A percentile compares a stretch with the other conserved stretches of the same genome.
Conservation (phyloP, 2,329 filamentous ascomycete species). For the Pseudohalonectria lignicola region DNA sequence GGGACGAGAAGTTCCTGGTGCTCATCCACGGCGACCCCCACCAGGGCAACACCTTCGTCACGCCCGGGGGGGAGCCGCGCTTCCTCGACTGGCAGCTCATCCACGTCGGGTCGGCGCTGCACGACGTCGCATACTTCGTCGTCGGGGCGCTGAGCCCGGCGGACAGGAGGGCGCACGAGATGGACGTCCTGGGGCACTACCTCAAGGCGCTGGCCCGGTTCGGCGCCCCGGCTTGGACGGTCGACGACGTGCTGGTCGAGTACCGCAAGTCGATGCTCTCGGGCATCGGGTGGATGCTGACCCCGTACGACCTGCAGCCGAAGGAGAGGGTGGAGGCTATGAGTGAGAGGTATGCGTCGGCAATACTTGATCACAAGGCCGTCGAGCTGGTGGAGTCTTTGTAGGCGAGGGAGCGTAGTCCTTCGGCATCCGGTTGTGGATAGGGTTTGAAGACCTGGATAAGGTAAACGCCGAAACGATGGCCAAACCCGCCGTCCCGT, state of each 20-base stretch:
- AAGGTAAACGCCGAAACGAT: too few species aligned
- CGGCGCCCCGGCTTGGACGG: constrained; percentile 2
- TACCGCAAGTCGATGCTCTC: not conserved
- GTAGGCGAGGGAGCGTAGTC: too few species aligned
- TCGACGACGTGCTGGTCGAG: constrained; percentile 3
- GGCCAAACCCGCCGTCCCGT: too few species aligned
- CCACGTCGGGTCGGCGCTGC: constrained; percentile 21
- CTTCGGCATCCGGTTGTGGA: too few species aligned
- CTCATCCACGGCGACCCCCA: constrained; percentile 23
- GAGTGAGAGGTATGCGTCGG: too few species aligned
- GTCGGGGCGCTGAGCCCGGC: constrained; percentile 18
- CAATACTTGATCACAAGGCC: too few species aligned
- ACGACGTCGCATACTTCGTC: constrained; percentile 24
- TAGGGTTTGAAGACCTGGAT: too few species aligned
- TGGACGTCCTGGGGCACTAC: constrained; percentile 21
- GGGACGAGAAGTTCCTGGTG: constrained; percentile 20
- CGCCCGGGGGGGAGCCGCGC: constrained; percentile 12
- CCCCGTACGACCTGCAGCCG: not conserved
- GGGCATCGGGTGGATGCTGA: not conserved
- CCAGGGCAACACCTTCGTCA: constrained; percentile 21
- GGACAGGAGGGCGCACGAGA: constrained; percentile 20
- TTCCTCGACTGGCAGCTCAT: constrained; percentile 26
- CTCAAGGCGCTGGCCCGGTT: constrained; percentile 6
- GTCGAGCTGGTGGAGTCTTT: too few species aligned
- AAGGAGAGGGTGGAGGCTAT: not conserved